phyloP scores from a whole-genome alignment of 176 grass and related monocot genomes.

The Ensete ventricosum region DNA sequence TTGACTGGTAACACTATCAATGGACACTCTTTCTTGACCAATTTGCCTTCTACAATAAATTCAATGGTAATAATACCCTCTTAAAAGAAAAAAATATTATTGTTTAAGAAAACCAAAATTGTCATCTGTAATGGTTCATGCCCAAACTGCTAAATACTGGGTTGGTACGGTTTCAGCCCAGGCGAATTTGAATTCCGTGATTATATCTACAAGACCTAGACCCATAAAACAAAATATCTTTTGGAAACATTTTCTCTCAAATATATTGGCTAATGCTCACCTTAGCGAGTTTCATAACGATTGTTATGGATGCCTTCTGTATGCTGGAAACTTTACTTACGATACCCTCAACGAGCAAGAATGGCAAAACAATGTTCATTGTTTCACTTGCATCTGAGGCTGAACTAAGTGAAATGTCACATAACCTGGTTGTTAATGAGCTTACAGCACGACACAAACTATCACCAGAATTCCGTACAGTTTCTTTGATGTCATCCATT shows the following conservation, averaged over 20 bases:
- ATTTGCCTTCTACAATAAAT: no score
- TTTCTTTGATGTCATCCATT: slow-evolving; percentile 99
- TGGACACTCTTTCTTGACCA: no score
- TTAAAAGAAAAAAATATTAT: no score
- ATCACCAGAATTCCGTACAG: slow-evolving; percentile 87
- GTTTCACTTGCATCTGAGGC: slow-evolving; percentile 77
- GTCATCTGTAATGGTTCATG: no score
- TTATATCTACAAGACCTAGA: background rate
- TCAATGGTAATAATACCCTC: no score
- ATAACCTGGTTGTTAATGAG: slow-evolving; percentile 76
- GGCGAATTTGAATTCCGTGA: no score
- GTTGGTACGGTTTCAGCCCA: no score
- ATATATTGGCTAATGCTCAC: slow-evolving; percentile 21
- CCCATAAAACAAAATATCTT: slow-evolving; percentile 6
- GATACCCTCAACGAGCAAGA: slow-evolving; percentile 88
- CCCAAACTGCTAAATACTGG: no score
- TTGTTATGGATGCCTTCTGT: slow-evolving; percentile 80
- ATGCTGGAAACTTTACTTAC: slow-evolving; percentile 90
- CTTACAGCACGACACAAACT: slow-evolving; percentile 79
- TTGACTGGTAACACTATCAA: no score
- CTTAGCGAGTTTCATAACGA: slow-evolving; percentile 98
- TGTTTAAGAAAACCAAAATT: no score
- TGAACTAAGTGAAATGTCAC: slow-evolving; percentile 71
- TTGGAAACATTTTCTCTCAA: background rate
- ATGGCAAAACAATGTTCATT: slow-evolving; percentile 82